Conservation (phyloP, 164 flowering plant genomes). For the Hamamelis virginiana region DNA sequence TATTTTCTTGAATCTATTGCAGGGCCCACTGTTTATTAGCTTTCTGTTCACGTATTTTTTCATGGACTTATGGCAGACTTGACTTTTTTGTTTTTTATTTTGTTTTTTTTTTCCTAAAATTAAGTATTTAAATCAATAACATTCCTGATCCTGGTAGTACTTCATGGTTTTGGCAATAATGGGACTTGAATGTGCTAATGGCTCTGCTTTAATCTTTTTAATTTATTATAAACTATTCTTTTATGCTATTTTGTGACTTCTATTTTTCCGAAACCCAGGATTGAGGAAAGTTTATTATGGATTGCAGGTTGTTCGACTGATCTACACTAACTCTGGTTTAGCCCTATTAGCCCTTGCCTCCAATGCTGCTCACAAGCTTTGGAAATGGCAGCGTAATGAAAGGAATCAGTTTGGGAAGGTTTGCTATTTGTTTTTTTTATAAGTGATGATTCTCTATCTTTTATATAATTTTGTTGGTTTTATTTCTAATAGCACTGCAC, state of each 20-base stretch:
- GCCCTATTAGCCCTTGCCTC: conserved; percentile 58
- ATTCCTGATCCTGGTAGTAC: background rate
- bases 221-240: too few relatives aligned
- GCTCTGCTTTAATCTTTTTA: too few relatives aligned
- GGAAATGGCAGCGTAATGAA: conserved; percentile 77
- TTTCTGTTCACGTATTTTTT: background rate
- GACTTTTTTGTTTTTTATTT: too few relatives aligned
- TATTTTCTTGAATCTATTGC: background rate
- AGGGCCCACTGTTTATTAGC: background rate
- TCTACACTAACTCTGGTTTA: conserved; percentile 65
- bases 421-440: background rate
- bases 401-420: conserved; percentile 63
- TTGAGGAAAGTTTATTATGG: background rate
- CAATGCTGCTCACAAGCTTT: conserved; percentile 68
- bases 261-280: background rate
- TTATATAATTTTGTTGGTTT: background rate
- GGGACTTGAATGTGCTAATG: too few relatives aligned
- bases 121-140: too few relatives aligned
- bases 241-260: background rate
- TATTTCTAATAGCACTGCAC: background rate
- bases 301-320: conserved; percentile 51
- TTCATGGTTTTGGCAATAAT: too few relatives aligned
- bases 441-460: background rate
- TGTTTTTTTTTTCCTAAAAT: too few relatives aligned
- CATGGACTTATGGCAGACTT: background rate